These are phyloP conservation scores for Phyllachora maydis DNA, from an alignment of 2,329 filamentous ascomycete species.

Conservation along the genomic window DNA sequence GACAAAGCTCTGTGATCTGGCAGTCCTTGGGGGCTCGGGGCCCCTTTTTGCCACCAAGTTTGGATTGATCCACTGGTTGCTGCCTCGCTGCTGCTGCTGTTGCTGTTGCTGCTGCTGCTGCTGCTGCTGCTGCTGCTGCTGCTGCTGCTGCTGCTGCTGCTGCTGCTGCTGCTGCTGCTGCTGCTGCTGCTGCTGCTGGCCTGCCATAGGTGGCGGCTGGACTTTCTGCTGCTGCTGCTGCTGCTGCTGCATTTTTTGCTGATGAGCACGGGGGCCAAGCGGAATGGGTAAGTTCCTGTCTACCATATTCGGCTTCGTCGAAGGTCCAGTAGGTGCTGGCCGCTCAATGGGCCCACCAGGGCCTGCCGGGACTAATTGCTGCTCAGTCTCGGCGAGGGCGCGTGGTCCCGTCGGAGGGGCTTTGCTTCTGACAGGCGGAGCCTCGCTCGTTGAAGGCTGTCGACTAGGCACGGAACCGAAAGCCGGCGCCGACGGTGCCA, in stretches of 20 bases:
- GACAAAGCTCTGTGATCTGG: slow-evolving; percentile 26
- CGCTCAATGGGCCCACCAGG: slow-evolving; percentile 19
- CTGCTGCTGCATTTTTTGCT: slow-evolving; percentile 14
- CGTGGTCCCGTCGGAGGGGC: slow-evolving; percentile 30
- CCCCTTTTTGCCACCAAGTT: slow-evolving; percentile 21
- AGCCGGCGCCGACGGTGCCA: slow-evolving; percentile 35
- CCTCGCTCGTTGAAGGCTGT: slow-evolving; percentile 13
- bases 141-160: slow-evolving; percentile 1
- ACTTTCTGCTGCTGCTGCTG: slow-evolving; percentile 1
- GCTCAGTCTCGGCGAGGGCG: slow-evolving; percentile 24
- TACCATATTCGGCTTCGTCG: slow-evolving; percentile 17
- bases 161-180: slow-evolving; percentile 1
- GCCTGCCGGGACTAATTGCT: slow-evolving; percentile 25
- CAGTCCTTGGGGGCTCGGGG: slow-evolving; percentile 29
- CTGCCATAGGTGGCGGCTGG: no score
- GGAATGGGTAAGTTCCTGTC: slow-evolving; percentile 27
- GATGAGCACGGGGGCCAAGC: slow-evolving; percentile 30
- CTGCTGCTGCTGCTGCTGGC: slow-evolving; percentile 3
- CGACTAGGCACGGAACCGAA: slow-evolving; percentile 34
- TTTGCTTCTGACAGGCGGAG: slow-evolving; percentile 19
- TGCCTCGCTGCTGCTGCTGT: slow-evolving; percentile 27
- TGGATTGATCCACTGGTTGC: slow-evolving; percentile 39
- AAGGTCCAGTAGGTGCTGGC: slow-evolving; percentile 18
- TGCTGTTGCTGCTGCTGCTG: no score
- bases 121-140: no score